Base-by-base conservation (phyloP, 2,329 filamentous ascomycete species). In the Fusarium dlaminii region DNA sequence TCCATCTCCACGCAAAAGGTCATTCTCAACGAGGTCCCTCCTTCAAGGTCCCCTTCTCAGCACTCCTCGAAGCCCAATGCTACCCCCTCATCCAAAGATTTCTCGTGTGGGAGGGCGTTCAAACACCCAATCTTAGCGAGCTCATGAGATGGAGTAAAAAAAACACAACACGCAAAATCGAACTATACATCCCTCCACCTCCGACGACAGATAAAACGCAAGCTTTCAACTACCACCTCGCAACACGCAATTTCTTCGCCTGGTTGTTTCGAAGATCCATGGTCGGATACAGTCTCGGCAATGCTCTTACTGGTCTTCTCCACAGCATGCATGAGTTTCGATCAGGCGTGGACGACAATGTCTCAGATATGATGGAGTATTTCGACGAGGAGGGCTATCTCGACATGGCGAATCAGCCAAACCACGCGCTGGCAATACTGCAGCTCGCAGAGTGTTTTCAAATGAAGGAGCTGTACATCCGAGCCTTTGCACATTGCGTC, bases 401-500 rank as follows among this genome's bases (percentile, higher is more conserved):
- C 13, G 87, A 91, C 66, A 88, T 95, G 78, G 86, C 87, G 6
- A 88, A 90, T 67, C 89, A 90, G 68, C 89, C 92, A 1, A 87
- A 91, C 58, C 90, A 95, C 78, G 91, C 93, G 1, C 80, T 95
- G 42, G 93, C 91, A 0, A 84, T 91, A 49, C 82, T 96, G 18
- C 88, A 88, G 57, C 87, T 94, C 48, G 90, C 92, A 5, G 93
- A 96, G 77, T 84, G 86, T 29, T 91, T 91, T 72, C 87, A 89
- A 58, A 81, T 92, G 32, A 85, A 84, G 60, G 87, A 90, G n/a
- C 82, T 94, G 18, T 96, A 94, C 85, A 87, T 91, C 17, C 88
- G 93, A 77, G 91, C 93, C 0, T 94, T 95, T 81, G 87, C 89
- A 20, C 94, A 96, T 78, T 94, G 93, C 78, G 91, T 92, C 40